Base-by-base conservation (phyloP, 208 protist species). In the Wallacemonas sp. region DNA sequence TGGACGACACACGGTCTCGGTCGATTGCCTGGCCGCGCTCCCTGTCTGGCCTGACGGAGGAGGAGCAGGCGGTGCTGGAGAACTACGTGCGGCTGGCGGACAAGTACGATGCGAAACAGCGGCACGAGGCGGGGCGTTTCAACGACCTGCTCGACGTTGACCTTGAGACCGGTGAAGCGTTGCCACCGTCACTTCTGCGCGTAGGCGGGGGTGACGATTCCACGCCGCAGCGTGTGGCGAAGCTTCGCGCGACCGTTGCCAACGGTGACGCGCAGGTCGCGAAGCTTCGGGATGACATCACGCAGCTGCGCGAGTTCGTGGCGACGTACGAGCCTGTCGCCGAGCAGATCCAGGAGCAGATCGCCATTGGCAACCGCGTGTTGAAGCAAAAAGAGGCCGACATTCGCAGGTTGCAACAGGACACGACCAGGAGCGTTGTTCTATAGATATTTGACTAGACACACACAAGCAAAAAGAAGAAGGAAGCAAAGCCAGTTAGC, bases 21-120 rank as follows among this genome's bases (percentile, higher is more conserved):
- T 8, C 41, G 15, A 46, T 79, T 36, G 17, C 42, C 13, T 85
- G 79, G 79, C 79, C 79, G 26, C 67, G 69, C 1, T 46, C 44
- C 1, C 64, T 85, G 39, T 33, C 50, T 8, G 79, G 79, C 8
- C 75, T 85, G 32, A 85, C 79, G 5, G 65, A 66, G 22, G 79
- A 85, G 22, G 79, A 85, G 37, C 54, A 58, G 9, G 45, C 38
- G 1, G 69, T 62, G 1, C 48, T 81, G 3, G 29, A 32, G 21
- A 59, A 45, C 10, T 85, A 76, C 29, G 50, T 79, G 36, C 64
- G 66, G 2, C 54, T 68, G 34, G 64, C 54, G 27, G 67, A 81
- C 39, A 85, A 81, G 71, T 85, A 81, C 66, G 21, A 36, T 2
- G 64, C 46, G 9, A 78, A 79, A 58, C 46, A 54, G 30, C 36